Percentiles rank a stretch among this genome's conserved stretches.
phyloP scores from a whole-genome alignment of 208 protist genomes.

The Lotmaria passim region DNA sequence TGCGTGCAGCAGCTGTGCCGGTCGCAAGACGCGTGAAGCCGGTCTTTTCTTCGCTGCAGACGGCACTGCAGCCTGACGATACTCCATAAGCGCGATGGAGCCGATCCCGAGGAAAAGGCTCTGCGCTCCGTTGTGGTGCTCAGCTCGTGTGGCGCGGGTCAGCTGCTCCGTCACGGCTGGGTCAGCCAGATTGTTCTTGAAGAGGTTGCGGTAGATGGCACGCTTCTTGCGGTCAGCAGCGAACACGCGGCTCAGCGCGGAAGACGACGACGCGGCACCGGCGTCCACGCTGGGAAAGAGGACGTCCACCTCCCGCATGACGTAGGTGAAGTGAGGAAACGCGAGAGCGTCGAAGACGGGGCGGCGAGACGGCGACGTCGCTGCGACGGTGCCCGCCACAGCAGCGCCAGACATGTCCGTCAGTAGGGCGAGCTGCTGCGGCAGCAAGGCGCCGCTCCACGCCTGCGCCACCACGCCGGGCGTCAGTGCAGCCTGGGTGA shows the following conservation, averaged over 20 bases:
- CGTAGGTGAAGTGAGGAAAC: slow-evolving; percentile 37
- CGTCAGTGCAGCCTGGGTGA: slow-evolving; percentile 20
- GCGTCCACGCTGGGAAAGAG: slow-evolving; percentile 41
- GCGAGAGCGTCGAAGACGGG: slow-evolving; percentile 37
- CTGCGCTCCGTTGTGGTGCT: background rate
- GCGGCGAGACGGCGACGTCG: no score
- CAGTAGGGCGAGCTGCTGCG: slow-evolving; percentile 22
- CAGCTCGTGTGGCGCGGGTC: background rate
- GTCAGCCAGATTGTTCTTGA: slow-evolving; percentile 33
- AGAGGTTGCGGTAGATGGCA: slow-evolving; percentile 33
- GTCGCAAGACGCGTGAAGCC: slow-evolving; percentile 12
- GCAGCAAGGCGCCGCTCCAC: slow-evolving; percentile 18
- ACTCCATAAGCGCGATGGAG: slow-evolving; percentile 35
- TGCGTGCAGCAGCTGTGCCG: slow-evolving; percentile 29
- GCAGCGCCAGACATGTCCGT: no score
- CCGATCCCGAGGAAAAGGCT: slow-evolving; percentile 32
- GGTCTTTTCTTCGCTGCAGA: background rate
- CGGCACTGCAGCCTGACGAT: slow-evolving; percentile 17
- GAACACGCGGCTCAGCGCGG: slow-evolving; percentile 20
- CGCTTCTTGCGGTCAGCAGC: slow-evolving; percentile 33
- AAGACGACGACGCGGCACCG: slow-evolving; percentile 1
- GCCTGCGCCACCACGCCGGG: slow-evolving; percentile 23
- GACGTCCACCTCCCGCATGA: slow-evolving; percentile 36
- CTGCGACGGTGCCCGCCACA: no score
- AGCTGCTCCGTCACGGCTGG: slow-evolving; percentile 26